Base-by-base conservation (phyloP, 169 alveolate genomes). In the Plasmodium malariae region DNA sequence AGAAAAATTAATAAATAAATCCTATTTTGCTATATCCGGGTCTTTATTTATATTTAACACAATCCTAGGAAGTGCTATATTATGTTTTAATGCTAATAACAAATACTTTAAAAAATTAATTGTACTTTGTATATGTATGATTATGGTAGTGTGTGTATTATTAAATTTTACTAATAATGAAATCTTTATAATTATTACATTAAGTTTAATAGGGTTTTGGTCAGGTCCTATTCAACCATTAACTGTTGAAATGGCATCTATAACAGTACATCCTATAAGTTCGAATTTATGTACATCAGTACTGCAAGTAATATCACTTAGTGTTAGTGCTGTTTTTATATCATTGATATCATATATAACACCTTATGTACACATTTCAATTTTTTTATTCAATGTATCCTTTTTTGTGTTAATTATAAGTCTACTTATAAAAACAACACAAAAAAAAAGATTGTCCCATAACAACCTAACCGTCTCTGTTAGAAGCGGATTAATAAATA, bases 161-260 rank as follows among this genome's bases (percentile, higher is more conserved):
- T 62, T 73, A 57, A 54, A 73, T 73, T 37, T 73, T 17, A 57
- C 72, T 24, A 40, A 28, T 19, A 60, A 73, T 57, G 55, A 60
- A n/a, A 73, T 73, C 17, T 9, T 57, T 11, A 73, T 57, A 2
- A 73, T 73, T 54, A 17, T 73, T 9, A 55, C 57, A 32, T 17
- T 73, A 14, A 57, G 87, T 73, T 34, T 57, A 55, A 73, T 73
- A 12, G 87, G 87, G 1, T 73, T 73, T 54, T 73, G 87, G 87
- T 73, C 63, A 26, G 87, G 87, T 14, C 87, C 87, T 1, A n/a
- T 73, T n/a, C 87, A 73, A 40, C 87, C 87, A 55, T 28, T 73
- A 73, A 54, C 72, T 54, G 72, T 73, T 36, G 87, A 73, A 57
- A 73, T 73, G 87, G 87, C 87, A n/a, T 54, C 72, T 28, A 73